Conservation (phyloP, 2,329 filamentous ascomycete genomes). For the Decorospora gaudefroyi region DNA sequence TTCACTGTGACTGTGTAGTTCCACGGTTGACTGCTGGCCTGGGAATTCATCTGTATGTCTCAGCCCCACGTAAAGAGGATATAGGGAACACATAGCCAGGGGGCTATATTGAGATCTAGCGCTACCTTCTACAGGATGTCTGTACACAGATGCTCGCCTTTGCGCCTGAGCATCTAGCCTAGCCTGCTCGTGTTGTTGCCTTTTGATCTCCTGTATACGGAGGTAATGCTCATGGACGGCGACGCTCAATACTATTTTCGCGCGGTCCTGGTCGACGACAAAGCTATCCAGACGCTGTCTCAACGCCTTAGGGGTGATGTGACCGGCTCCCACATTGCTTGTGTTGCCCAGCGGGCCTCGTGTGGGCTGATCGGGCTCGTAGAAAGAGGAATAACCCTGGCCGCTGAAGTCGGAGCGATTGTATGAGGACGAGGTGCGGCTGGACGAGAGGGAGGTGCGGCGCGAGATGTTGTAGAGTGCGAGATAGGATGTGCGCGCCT, state of each 20-base stretch:
- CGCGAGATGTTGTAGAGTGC: constrained; percentile 38
- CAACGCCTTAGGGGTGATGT: constrained; percentile 66
- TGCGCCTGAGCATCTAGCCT: constrained; percentile 72
- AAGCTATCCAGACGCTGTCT: constrained; percentile 94
- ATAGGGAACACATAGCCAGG: constrained; percentile 6
- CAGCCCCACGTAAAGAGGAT: constrained; percentile 27
- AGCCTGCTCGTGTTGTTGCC: constrained; percentile 78
- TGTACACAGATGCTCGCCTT: constrained; percentile 68
- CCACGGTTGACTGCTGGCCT: constrained; percentile 61
- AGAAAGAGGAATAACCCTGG: constrained; percentile 65
- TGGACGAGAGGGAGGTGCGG: constrained; percentile 15
- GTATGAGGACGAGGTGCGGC: constrained; percentile 54
- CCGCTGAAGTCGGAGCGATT: constrained; percentile 64
- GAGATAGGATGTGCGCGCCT: constrained; percentile 50
- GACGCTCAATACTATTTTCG: constrained; percentile 90
- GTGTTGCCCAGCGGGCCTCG: constrained; percentile 65
- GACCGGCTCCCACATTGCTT: constrained; percentile 61
- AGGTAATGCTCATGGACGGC: constrained; percentile 98
- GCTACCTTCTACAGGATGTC: constrained; percentile 77
- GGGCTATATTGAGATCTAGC: constrained; percentile 21
- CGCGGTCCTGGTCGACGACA: constrained; percentile 92
- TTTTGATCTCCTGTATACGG: constrained; percentile 73
- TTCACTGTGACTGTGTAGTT: constrained; percentile 28
- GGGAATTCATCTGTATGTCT: constrained; percentile 62
- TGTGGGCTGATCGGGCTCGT: constrained; percentile 66